These are phyloP conservation scores for Aspergillus asperescens DNA, from an alignment of 495 filamentous ascomycete genomes.

Conservation along the genomic window DNA sequence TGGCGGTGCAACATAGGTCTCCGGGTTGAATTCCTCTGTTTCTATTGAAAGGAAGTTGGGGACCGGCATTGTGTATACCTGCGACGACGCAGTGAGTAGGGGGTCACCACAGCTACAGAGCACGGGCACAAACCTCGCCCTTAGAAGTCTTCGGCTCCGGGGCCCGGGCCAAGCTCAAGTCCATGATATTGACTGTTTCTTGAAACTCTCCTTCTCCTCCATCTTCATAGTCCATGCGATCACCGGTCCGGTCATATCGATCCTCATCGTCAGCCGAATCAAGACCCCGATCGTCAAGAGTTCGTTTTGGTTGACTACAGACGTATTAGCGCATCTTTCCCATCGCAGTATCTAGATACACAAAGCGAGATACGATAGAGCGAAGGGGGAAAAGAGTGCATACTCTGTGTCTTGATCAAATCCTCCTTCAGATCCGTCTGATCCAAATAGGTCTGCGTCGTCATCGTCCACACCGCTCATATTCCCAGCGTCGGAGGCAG, in stretches of 20 bases:
- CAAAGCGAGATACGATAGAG: constrained; percentile 6
- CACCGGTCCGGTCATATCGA: constrained; percentile 45
- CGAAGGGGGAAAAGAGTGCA: constrained; percentile 1
- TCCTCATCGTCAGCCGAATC: constrained; percentile 74
- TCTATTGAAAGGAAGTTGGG: constrained; percentile 75
- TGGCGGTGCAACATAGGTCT: constrained; percentile 64
- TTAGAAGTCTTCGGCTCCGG: constrained; percentile 67
- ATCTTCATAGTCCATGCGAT: constrained; percentile 46
- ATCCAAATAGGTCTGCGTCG: constrained; percentile 64
- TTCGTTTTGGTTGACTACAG: constrained; percentile 46
- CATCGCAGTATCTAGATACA: background rate
- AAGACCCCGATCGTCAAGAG: constrained; percentile 67
- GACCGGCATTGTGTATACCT: constrained; percentile 76
- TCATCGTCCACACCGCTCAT: constrained; percentile 47
- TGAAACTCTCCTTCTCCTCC: constrained; percentile 45
- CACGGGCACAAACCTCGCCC: constrained; percentile 43
- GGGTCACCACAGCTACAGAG: background rate
- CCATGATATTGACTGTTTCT: constrained; percentile 50
- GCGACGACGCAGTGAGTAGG: constrained; percentile 8
- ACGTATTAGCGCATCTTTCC: constrained; percentile 19
- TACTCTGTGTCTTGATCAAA: constrained; percentile 38
- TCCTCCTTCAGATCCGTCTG: constrained; percentile 40
- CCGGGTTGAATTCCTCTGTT: constrained; percentile 65
- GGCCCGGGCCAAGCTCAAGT: constrained; percentile 57
- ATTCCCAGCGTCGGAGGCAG: constrained; percentile 32